phyloP scores from a whole-genome alignment of 1,284 basidiomycete genomes.

The Mycosarcoma maydis region DNA sequence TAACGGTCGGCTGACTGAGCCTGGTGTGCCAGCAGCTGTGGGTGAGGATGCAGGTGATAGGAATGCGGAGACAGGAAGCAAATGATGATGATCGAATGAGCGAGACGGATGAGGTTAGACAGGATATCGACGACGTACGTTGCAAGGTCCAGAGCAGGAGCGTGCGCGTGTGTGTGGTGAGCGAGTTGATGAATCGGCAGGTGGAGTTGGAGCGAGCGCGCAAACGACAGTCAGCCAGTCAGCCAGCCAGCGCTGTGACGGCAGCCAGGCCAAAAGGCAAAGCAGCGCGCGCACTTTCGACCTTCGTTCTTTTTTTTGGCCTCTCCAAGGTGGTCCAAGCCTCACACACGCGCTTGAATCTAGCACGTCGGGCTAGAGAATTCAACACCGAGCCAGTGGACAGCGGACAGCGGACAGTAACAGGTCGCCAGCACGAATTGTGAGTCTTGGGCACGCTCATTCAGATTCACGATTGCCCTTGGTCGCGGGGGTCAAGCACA shows the following conservation, averaged over 20 bases:
- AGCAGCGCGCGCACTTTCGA: not conserved
- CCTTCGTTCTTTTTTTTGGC: not conserved
- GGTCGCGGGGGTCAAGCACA: no score
- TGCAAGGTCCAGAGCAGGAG: not conserved
- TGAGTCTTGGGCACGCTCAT: not conserved
- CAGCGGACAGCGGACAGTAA: no score
- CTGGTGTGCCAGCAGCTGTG: no score
- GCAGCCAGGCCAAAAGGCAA: not conserved
- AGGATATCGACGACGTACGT: slow-evolving; percentile 1
- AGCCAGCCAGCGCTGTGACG: no score
- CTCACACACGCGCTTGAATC: not conserved
- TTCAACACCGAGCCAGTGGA: no score
- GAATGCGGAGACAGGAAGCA: not conserved
- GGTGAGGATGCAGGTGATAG: slow-evolving; percentile 9
- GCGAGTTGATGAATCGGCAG: not conserved
- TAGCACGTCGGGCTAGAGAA: no score
- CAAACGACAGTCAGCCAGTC: not conserved
- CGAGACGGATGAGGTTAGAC: not conserved
- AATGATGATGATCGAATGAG: not conserved
- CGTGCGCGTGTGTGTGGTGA: not conserved
- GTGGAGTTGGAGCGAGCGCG: slow-evolving; percentile 13
- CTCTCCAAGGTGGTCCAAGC: not conserved
- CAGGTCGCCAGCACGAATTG: no score
- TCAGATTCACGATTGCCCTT: no score
- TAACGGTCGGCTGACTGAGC: no score